Base-by-base conservation (phyloP, 345 rosid genomes). In the Cardamine chenopodiifolia region DNA sequence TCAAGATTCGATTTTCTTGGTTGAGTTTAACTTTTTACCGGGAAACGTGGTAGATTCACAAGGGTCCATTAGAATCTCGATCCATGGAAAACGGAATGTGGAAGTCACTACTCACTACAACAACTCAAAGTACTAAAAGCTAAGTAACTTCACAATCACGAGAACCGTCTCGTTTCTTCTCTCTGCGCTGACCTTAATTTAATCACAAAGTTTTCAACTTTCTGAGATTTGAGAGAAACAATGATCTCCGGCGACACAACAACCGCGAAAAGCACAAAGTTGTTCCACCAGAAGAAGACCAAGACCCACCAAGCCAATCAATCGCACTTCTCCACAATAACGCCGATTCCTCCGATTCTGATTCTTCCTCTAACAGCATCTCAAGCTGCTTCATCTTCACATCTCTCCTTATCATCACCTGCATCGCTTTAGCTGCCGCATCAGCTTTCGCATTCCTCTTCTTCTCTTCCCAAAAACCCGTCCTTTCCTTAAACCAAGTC, bases 371-470 rank as follows among this genome's bases (percentile, higher is more conserved):
- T 8, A 68, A 69, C 2, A 79, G 39, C 22, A 66, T 68, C 76
- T 37, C 81, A 69, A 80, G 75, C 26, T 81, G 82, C 42, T 64
- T 85, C 75, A 2, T 87, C 76, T 80, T 91, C 85, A 60, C 81
- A 60, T 66, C 90, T 56, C 87, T 89, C 39, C 60, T 85, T 45
- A 72, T 86, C 53, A 8, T 85, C 80, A 72, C 92, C 25, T 85
- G 90, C 85, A 9, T 87, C 34, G 90, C 94, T 61, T 65, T 87
- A 66, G 85, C 96, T 34, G 92, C 92, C n/a, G 89, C 96, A 31
- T 56, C 83, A 8, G 91, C 92, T 48, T 85, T 88, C 73, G 91
- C 88, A 29, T 87, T 88, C 75, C 86, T 89, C 71, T 84, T 86
- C 85, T 86, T 84, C 66, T 86, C 79, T 75, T 59, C 81, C 6